Base-by-base conservation (phyloP, 2,329 filamentous ascomycete species). In the Xylariaceae sp. region DNA sequence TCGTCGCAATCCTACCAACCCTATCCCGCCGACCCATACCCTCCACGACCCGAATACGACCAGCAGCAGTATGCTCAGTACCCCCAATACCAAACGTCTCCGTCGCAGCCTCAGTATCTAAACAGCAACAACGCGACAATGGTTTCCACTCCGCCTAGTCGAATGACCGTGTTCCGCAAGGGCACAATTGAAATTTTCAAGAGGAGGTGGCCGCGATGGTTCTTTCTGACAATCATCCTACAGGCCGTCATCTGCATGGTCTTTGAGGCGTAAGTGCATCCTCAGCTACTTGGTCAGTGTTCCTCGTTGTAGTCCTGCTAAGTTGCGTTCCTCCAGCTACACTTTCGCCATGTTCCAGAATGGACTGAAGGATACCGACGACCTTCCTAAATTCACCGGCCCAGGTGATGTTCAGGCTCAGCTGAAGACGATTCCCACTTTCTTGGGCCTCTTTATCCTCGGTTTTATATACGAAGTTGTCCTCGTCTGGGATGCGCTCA, bases 381-480 rank as follows among this genome's bases (percentile, higher is more conserved):
- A 65, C 34, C 73, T 30, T 5, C 23, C 23, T 82, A 41, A 66
- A 73, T 10, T 75, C 78, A 37, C 70, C 77, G 23, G 23, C 49
- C 69, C 76, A 58, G 71, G 75, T 35, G 63, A 72, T 13, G 75
- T 78, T 49, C 74, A 77, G 56, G 80, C 84, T 10, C 81, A 85
- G 63, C 79, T 81, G 67, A 82, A 81, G 71, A 87, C 92, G 0
- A 96, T 99, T 64, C 93, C 94, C 30, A 97, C 93, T 44, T 97
- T 97, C 76, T 81, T 99, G 60, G 91, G 93, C 23, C 85, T 99
- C 51, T 96, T 97, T 79, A 96, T 97, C 73, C 97, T 99, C 74
- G 94, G 91, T 62, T 97, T 96, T 77, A 75, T 99, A 59, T 99
- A 97, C 77, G 87, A 96, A 72, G 78, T 97, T 37, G 78, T 95